Conservation (phyloP, 2,329 filamentous ascomycete species). For the Elsinoe perseae region DNA sequence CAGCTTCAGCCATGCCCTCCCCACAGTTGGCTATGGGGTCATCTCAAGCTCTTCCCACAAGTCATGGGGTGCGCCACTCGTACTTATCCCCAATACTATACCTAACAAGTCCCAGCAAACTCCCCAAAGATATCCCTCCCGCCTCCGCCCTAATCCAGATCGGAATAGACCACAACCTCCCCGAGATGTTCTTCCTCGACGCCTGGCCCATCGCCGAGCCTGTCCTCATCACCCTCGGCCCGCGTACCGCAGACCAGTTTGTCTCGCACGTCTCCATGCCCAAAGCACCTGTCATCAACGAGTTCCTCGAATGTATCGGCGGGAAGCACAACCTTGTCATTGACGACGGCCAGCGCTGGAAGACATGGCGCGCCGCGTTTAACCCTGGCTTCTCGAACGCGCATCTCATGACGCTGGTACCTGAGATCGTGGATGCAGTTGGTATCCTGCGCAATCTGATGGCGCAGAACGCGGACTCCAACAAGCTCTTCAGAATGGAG, state of each 20-base stretch:
- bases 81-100: no score
- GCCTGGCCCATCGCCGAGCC: conserved; percentile 35
- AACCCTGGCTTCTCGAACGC: conserved; percentile 35
- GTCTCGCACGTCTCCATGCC: conserved; percentile 29
- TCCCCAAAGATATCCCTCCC: background rate
- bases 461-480: conserved; percentile 28
- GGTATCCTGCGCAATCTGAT: conserved; percentile 31
- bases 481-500: conserved; percentile 36
- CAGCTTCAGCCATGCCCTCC: background rate
- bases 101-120: no score
- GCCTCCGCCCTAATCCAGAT: conserved; percentile 27
- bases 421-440: conserved; percentile 32
- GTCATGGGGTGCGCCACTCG: no score
- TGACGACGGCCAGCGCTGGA: conserved; percentile 35
- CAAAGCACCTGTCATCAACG: conserved; percentile 28
- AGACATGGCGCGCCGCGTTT: conserved; percentile 38
- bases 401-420: conserved; percentile 35
- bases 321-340: conserved; percentile 33
- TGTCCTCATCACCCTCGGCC: conserved; percentile 33
- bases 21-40: conserved; percentile 15
- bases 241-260: conserved; percentile 34
- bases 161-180: conserved; percentile 31
- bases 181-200: conserved; percentile 38
- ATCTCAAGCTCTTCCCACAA: background rate
- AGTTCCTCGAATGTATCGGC: conserved; percentile 31